These are phyloP conservation scores for Canariomyces notabilis DNA, from an alignment of 2,329 filamentous ascomycete genomes.

Conservation along the genomic window DNA sequence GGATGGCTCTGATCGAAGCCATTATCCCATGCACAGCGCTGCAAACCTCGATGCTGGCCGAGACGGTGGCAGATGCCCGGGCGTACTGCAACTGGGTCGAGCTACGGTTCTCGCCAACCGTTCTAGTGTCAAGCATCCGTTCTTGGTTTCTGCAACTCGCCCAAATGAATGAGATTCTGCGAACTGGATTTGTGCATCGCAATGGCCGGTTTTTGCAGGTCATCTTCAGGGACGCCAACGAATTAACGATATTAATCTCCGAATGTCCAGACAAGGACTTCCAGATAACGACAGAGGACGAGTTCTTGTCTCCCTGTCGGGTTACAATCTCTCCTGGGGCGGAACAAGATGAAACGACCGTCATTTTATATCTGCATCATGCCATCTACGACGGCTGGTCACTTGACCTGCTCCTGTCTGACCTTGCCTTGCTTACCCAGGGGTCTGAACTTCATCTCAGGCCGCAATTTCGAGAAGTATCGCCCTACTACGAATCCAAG, in stretches of 20 bases:
- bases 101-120: constrained; percentile 46
- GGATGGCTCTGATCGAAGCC: constrained; percentile 39
- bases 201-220: constrained; percentile 55
- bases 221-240: constrained; percentile 51
- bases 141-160: constrained; percentile 47
- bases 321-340: constrained; percentile 46
- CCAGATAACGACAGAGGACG: constrained; percentile 33
- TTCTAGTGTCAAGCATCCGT: constrained; percentile 37
- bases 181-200: constrained; percentile 65
- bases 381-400: constrained; percentile 94
- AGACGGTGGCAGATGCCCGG: constrained; percentile 55
- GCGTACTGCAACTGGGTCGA: constrained; percentile 78
- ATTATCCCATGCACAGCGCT: constrained; percentile 63
- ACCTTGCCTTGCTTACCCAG: constrained; percentile 52
- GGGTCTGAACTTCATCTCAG: constrained; percentile 32
- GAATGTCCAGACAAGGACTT: constrained; percentile 37
- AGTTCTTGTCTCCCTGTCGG: constrained; percentile 52
- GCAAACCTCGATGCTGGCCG: constrained; percentile 74
- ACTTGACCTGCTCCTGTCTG: constrained; percentile 65
- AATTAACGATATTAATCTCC: constrained; percentile 39
- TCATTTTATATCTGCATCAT: constrained; percentile 66
- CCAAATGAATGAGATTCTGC: constrained; percentile 58
- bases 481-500: constrained; percentile 40
- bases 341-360: constrained; percentile 24
- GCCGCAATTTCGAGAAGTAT: constrained; percentile 58